Evolutionary conservation across 352 stramenopile species (phyloP).

Genomic region (Lagenidium giganteum): DNA sequence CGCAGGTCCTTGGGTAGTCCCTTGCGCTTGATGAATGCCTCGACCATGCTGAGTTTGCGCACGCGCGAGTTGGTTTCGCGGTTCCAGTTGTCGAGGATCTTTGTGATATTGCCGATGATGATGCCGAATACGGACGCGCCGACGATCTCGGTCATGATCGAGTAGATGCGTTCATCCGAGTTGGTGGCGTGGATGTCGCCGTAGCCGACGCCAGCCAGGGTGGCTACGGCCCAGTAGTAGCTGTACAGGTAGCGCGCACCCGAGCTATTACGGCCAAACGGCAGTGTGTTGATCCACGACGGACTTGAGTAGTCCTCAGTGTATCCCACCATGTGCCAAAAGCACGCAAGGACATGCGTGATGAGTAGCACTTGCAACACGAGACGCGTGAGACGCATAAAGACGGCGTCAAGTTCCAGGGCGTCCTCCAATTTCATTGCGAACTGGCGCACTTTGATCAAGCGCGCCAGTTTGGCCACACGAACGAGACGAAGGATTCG

Average conservation of each 20-base stretch:
- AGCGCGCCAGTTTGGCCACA: slow-evolving; percentile 47
- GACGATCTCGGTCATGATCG: slow-evolving; percentile 58
- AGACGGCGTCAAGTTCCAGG: slow-evolving; percentile 45
- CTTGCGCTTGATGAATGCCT: slow-evolving; percentile 49
- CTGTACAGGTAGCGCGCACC: slow-evolving; percentile 53
- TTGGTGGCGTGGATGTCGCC: slow-evolving; percentile 66
- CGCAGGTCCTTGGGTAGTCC: slow-evolving; percentile 35
- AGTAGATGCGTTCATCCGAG: slow-evolving; percentile 49
- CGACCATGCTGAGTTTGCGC: slow-evolving; percentile 39
- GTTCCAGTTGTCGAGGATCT: slow-evolving; percentile 65
- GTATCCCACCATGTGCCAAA: slow-evolving; percentile 67
- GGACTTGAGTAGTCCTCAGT: slow-evolving; percentile 10
- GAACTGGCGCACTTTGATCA: slow-evolving; percentile 56
- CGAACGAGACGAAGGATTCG: slow-evolving; percentile 43
- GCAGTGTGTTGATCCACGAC: slow-evolving; percentile 31
- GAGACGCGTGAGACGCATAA: slow-evolving; percentile 45
- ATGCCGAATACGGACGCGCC: slow-evolving; percentile 63
- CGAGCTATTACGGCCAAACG: slow-evolving; percentile 16
- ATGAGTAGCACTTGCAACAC: slow-evolving; percentile 58
- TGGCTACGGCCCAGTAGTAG: slow-evolving; percentile 78
- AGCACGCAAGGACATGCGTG: slow-evolving; percentile 59
- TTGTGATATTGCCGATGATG: slow-evolving; percentile 75
- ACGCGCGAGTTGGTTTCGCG: slow-evolving; percentile 36
- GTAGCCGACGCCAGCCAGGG: slow-evolving; percentile 66
- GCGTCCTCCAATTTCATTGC: slow-evolving; percentile 50